Evolutionary conservation across 176 grass and related monocot genomes (phyloP).

Genomic region (Zoysia japonica): DNA sequence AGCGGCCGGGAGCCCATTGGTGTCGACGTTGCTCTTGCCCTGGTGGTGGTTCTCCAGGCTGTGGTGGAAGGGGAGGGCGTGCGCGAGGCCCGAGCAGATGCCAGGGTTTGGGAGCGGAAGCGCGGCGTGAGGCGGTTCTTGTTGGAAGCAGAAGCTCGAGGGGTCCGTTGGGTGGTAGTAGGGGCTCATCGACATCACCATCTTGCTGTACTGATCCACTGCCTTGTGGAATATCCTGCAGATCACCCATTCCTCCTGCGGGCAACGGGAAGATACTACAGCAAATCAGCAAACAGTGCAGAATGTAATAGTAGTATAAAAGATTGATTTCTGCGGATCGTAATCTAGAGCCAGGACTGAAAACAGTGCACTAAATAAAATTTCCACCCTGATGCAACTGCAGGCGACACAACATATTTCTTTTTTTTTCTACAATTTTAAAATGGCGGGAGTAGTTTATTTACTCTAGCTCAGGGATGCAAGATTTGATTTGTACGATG

Average conservation of each 20-base stretch:
- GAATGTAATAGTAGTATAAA: background rate
- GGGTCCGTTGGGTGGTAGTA: constrained; percentile 48
- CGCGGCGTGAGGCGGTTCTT: constrained; percentile 33
- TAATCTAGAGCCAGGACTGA: background rate
- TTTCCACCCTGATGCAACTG: background rate
- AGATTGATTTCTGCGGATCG: background rate
- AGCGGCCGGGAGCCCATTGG: constrained; percentile 7
- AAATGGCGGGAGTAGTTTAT: background rate
- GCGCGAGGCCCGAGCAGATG: constrained; percentile 26
- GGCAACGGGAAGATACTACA: background rate
- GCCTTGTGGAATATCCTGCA: constrained; percentile 97
- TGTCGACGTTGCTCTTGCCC: background rate
- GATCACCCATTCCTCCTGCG: constrained; percentile 96
- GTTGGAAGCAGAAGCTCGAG: constrained; percentile 44
- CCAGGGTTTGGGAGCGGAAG: constrained; percentile 58
- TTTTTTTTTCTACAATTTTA: background rate
- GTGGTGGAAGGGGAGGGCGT: constrained; percentile 37
- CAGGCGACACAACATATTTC: background rate
- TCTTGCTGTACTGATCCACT: constrained; percentile 57
- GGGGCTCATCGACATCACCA: constrained; percentile 58
- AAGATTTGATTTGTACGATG: constrained; percentile 26
- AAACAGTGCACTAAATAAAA: background rate
- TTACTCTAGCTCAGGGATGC: background rate
- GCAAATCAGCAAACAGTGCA: constrained; percentile 6
- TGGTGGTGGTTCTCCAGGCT: constrained; percentile 35